Percentiles rank a stretch among this genome's conserved stretches.
These are phyloP conservation scores for Aspergillus luchuensis DNA, from an alignment of 2,329 filamentous ascomycete genomes.

Conservation along the genomic window DNA sequence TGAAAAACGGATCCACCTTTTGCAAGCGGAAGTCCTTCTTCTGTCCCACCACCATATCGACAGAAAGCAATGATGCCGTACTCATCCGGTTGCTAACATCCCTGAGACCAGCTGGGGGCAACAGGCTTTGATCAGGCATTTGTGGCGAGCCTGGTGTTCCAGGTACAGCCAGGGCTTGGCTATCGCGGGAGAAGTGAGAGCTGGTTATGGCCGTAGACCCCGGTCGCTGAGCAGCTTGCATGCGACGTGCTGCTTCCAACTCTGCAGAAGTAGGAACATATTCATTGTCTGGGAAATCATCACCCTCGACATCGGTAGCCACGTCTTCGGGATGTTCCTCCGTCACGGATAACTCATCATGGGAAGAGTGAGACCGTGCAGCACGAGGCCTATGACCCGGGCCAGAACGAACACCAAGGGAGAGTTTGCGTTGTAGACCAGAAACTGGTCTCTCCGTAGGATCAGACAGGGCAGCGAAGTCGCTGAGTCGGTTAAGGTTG, in stretches of 20 bases:
- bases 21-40: constrained; percentile 64
- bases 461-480: constrained; percentile 29
- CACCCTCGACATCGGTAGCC: constrained; percentile 30
- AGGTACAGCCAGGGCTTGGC: not conserved
- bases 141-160: not conserved
- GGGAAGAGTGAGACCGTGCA: constrained; percentile 30
- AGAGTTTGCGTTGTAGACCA: constrained; percentile 36
- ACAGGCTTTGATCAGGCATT: not conserved
- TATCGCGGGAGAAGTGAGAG: not conserved
- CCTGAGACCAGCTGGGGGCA: constrained; percentile 11
- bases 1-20: constrained; percentile 68
- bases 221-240: not conserved
- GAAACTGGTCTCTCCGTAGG: constrained; percentile 31
- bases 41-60: constrained; percentile 59
- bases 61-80: constrained; percentile 52
- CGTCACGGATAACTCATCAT: constrained; percentile 22
- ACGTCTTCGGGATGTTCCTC: constrained; percentile 38
- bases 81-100: constrained; percentile 34
- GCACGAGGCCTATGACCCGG: constrained; percentile 37
- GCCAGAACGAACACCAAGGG: constrained; percentile 41
- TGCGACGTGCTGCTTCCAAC: constrained; percentile 29
- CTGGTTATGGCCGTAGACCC: not conserved
- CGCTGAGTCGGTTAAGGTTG: constrained; percentile 30
- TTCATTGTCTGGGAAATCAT: constrained; percentile 35
- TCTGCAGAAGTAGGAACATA: constrained; percentile 36